Percentiles rank a stretch among this genome's conserved stretches.
These are phyloP conservation scores for Sporobolomyces pararoseus DNA, from an alignment of 768 basidiomycete genomes.

Conservation along the genomic window DNA sequence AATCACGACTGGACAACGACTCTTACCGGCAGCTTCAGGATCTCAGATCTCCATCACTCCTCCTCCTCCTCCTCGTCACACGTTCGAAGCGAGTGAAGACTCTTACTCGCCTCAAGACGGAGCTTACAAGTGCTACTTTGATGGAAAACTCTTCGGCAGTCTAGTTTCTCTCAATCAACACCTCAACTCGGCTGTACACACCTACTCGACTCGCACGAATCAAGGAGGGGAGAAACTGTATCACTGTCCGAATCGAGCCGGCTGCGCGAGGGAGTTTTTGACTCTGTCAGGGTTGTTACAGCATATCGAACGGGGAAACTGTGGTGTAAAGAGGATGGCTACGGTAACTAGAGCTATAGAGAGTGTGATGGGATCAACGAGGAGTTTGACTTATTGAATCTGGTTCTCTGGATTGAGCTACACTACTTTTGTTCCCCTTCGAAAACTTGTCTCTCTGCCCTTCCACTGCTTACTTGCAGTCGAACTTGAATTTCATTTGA, in stretches of 20 bases:
- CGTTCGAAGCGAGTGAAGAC: neutral
- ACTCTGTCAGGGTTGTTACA: neutral
- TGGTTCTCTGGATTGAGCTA: too few species aligned
- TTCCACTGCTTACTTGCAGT: too few species aligned
- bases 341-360: neutral
- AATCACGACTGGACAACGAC: too few species aligned
- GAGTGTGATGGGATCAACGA: neutral
- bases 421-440: too few species aligned
- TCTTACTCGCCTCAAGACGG: neutral
- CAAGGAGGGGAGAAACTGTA: neutral
- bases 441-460: too few species aligned
- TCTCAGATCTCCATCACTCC: too few species aligned
- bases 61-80: too few species aligned
- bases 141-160: neutral
- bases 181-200: neutral
- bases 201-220: neutral
- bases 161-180: neutral
- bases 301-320: neutral
- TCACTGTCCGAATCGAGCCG: neutral
- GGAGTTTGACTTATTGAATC: too few species aligned
- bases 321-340: neutral
- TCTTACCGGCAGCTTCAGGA: too few species aligned
- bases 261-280: neutral
- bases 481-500: too few species aligned
- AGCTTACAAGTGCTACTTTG: conserved; percentile 2